Conservation (phyloP, 2,329 filamentous ascomycete genomes). For the Colletotrichum gloeosporioides region DNA sequence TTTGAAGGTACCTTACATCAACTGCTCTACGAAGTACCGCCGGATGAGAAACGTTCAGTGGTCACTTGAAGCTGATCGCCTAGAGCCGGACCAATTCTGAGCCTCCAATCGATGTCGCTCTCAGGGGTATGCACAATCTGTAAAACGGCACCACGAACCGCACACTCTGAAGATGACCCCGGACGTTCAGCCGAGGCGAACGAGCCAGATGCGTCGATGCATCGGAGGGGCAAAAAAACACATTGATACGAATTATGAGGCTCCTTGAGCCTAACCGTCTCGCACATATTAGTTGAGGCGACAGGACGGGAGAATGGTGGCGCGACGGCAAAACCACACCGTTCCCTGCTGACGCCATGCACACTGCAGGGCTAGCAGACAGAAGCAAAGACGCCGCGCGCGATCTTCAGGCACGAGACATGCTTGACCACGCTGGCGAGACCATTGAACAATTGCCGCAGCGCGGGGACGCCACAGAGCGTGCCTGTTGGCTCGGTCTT, state of each 20-base stretch:
- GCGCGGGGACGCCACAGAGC: background rate
- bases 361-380: background rate
- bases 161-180: background rate
- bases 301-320: background rate
- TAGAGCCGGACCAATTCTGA: background rate
- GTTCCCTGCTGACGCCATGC: background rate
- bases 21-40: background rate
- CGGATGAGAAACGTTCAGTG: background rate
- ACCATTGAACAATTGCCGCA: background rate
- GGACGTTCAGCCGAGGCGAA: background rate
- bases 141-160: background rate
- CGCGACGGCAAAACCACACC: background rate
- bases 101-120: background rate
- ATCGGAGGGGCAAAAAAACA: background rate
- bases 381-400: background rate
- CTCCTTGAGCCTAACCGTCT: background rate
- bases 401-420: constrained; percentile 13
- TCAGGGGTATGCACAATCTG: background rate
- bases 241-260: background rate
- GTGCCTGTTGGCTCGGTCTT: background rate
- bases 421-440: background rate
- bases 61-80: background rate
- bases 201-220: background rate
- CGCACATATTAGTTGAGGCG: background rate
- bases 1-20: background rate